Evolutionary conservation across 805 yeast genomes (phyloP), one percentile per base, ranked within the genome.

Genomic region (Lachancea sp.): DNA sequence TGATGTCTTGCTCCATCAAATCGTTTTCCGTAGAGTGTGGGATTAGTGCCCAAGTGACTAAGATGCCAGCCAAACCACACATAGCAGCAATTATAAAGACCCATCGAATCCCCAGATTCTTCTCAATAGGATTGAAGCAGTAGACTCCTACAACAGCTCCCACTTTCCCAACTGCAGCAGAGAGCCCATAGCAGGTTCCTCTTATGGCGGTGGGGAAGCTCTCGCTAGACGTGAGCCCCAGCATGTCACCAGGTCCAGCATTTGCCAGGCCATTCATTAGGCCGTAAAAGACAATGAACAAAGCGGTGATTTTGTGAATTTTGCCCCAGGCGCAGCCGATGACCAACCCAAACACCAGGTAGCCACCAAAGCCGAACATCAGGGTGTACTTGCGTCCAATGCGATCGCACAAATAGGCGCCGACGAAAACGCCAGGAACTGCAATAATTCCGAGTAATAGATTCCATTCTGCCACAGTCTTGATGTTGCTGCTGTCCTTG

Each of bases 71-170:
- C 7, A 76, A 60, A 39, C 92, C 90, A 52, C 83, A 71, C 38
- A 74, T 65, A 11, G 92, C 92, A 19, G 89, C 83, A 51, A 83
- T 80, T 49, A 83, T 83, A 52, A 83, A 83, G 5, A 90, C 83
- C 85, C 86, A 83, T 45, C 65, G 65, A 50, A 75, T 67, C 25
- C 92, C 92, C 47, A 80, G 65, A 54, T 80, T 60, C 29, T 53
- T 60, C 61, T 79, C 76, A 49, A 83, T 81, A 13, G 86, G 83
- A 8, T 78, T 75, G 63, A 84, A 83, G 13, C 73, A 72, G 56
- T 79, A 75, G 18, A 88, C 81, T 21, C 92, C 92, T 16, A 81
- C 78, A 17, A 81, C 88, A n/a, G 90, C 92, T 42, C 92, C 94
- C 19, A 80, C 82, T 60, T 83, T 83, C 42, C 92, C 92, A 35